Base-by-base conservation (phyloP, 306 rosid species). In the Rosa chinensis region DNA sequence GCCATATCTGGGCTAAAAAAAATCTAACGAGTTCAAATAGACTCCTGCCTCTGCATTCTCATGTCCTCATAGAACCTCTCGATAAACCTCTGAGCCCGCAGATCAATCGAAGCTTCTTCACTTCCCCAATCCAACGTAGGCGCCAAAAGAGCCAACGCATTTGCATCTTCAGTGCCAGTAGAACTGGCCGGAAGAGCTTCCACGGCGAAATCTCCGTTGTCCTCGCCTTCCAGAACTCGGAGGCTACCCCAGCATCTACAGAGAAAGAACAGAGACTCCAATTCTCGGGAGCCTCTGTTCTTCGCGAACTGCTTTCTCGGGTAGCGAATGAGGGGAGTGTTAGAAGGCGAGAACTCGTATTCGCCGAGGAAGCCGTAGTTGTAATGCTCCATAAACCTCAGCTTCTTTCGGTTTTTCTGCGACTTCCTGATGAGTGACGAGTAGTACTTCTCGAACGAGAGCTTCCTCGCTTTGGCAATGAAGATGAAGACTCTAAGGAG, bases 61-160 rank as follows among this genome's bases (percentile, higher is more conserved):
- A 90, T 92, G 72, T 89, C 84, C 14, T 77, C 86, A 5, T 92
- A 92, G 77, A 90, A 92, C 42, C 81, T 92, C 80, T 87, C 63
- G 25, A 92, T 92, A 77, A 92, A 92, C 75, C 55, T 83, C 87
- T 90, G 92, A 7, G 97, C 96, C 63, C 83, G 87, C 79, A 81
- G 74, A 75, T 90, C 96, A 77, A 92, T 84, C 8, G 97, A 87
- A 64, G 84, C 93, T 44, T 78, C 88, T 70, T 85, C 93, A 53
- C 70, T 84, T 23, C 42, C 80, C 72, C 84, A 82, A 74, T 83
- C 87, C 78, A 82, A 80, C 40, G 83, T 80, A 25, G 80, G 74
- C 83, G 84, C 83, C 28, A 80, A 40, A 13, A 71, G 69, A 82
- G 59, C 82, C 69, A 84, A 49, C 40, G 32, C 77, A 37, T 49